These are phyloP conservation scores for Bjerkandera adusta DNA, from an alignment of 1,284 basidiomycete species.

Conservation along the genomic window DNA sequence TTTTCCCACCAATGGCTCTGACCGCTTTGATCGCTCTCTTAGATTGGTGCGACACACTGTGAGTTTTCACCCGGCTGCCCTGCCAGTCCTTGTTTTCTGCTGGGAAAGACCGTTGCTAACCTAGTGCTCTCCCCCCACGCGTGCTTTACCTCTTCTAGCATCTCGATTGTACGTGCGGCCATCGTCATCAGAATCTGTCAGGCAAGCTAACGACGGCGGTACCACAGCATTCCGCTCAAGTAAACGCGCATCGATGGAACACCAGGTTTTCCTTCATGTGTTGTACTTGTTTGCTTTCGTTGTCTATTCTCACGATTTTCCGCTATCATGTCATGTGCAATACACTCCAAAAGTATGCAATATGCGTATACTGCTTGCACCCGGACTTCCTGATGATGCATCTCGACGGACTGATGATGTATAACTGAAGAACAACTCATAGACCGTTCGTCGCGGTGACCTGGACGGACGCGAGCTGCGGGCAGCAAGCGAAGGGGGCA, in stretches of 20 bases:
- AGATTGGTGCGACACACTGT: slow-evolving; percentile 92
- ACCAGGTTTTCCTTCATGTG: slow-evolving; percentile 29
- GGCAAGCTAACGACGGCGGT: slow-evolving; percentile 7
- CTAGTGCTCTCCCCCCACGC: slow-evolving; percentile 6
- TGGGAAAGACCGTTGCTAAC: neutral
- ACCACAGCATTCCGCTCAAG: slow-evolving; percentile 72
- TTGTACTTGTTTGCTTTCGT: slow-evolving; percentile 15
- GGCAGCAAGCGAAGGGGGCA: neutral
- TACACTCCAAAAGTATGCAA: slow-evolving; percentile 30
- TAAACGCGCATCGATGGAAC: slow-evolving; percentile 38
- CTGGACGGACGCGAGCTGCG: neutral
- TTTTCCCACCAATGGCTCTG: neutral
- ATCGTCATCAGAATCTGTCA: slow-evolving; percentile 12
- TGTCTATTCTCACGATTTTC: slow-evolving; percentile 9
- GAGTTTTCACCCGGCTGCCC: slow-evolving; percentile 13
- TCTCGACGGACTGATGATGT: neutral
- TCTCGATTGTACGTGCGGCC: slow-evolving; percentile 62
- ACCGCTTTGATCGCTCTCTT: slow-evolving; percentile 6
- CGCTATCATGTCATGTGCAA: slow-evolving; percentile 11
- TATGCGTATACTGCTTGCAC: slow-evolving; percentile 21
- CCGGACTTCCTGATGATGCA: neutral
- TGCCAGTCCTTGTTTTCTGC: slow-evolving; percentile 12
- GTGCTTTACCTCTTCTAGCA: slow-evolving; percentile 34
- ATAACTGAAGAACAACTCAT: neutral
- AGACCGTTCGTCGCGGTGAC: neutral